phyloP scores from a whole-genome alignment of 2,329 filamentous ascomycete species.

The Fusarium sp. region DNA sequence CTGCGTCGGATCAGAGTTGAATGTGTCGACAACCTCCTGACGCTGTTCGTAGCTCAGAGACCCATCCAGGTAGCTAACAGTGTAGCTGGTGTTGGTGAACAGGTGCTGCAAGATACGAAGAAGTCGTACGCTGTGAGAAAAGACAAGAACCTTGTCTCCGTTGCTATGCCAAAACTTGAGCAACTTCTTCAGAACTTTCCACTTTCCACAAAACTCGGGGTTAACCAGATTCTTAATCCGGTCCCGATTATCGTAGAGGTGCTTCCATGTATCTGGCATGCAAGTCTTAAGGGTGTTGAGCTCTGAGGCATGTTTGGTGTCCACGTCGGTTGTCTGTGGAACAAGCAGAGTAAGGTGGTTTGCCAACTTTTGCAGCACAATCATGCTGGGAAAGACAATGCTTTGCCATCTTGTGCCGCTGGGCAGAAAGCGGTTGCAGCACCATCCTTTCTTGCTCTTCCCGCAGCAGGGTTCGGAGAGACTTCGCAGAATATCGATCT shows the following conservation, averaged over 20 bases:
- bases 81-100: slow-evolving; percentile 90
- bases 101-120: slow-evolving; percentile 86
- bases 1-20: slow-evolving; percentile 87
- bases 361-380: slow-evolving; percentile 85
- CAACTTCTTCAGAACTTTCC: slow-evolving; percentile 89
- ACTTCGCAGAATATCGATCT: slow-evolving; percentile 75
- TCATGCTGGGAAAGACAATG: slow-evolving; percentile 87
- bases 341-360: slow-evolving; percentile 94
- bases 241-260: slow-evolving; percentile 80
- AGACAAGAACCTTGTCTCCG: slow-evolving; percentile 94
- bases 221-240: slow-evolving; percentile 85
- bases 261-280: slow-evolving; percentile 79
- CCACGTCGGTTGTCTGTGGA: slow-evolving; percentile 71
- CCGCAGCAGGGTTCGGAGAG: slow-evolving; percentile 77
- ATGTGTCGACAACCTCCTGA: slow-evolving; percentile 84
- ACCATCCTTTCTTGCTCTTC: slow-evolving; percentile 78
- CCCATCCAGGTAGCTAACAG: slow-evolving; percentile 90
- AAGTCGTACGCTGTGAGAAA: slow-evolving; percentile 90
- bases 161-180: slow-evolving; percentile 90
- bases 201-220: slow-evolving; percentile 95
- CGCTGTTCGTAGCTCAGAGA: slow-evolving; percentile 86
- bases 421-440: slow-evolving; percentile 73
- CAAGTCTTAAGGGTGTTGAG: slow-evolving; percentile 79
- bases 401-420: slow-evolving; percentile 77
- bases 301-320: slow-evolving; percentile 83